Evolutionary conservation across 1,139 yeast species (phyloP).

Genomic region (Yamadazyma atlantica): DNA sequence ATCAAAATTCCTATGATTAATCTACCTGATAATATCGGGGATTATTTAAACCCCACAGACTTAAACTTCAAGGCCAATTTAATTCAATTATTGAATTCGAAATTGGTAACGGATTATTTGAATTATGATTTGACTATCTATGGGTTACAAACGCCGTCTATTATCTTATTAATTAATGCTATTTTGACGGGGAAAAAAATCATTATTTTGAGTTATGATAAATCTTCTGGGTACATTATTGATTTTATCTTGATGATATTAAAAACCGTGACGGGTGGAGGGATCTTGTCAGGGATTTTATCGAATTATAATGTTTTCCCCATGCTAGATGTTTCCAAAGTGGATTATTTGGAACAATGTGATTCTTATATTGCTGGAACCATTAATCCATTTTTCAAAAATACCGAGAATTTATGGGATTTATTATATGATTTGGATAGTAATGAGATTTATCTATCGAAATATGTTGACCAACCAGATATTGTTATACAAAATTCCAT

Average conservation of each 20-base stretch:
- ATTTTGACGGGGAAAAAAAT: conserved; percentile 58
- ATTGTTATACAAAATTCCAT: conserved; percentile 31
- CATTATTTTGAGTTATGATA: conserved; percentile 54
- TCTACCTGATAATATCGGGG: conserved; percentile 45
- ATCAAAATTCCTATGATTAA: conserved; percentile 42
- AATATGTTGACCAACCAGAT: conserved; percentile 19
- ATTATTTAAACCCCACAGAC: conserved; percentile 47
- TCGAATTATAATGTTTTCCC: conserved; percentile 55
- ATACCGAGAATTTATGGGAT: conserved; percentile 60
- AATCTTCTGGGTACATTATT: conserved; percentile 54
- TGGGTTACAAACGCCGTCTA: conserved; percentile 60
- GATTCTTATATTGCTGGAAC: conserved; percentile 65
- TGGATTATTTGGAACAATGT: conserved; percentile 53
- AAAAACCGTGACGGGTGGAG: conserved; percentile 59
- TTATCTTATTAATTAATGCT: conserved; percentile 56
- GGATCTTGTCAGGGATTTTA: conserved; percentile 52
- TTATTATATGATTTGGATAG: conserved; percentile 56
- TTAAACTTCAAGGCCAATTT: conserved; percentile 44
- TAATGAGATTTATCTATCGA: conserved; percentile 38
- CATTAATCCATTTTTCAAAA: conserved; percentile 63
- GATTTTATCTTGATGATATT: conserved; percentile 55
- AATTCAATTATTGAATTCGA: conserved; percentile 37
- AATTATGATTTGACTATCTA: conserved; percentile 48
- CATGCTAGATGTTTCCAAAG: conserved; percentile 60
- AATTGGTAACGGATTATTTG: conserved; percentile 27